Evolutionary conservation across 768 basidiomycete species (phyloP).

Genomic region (Myochromella boudieri): DNA sequence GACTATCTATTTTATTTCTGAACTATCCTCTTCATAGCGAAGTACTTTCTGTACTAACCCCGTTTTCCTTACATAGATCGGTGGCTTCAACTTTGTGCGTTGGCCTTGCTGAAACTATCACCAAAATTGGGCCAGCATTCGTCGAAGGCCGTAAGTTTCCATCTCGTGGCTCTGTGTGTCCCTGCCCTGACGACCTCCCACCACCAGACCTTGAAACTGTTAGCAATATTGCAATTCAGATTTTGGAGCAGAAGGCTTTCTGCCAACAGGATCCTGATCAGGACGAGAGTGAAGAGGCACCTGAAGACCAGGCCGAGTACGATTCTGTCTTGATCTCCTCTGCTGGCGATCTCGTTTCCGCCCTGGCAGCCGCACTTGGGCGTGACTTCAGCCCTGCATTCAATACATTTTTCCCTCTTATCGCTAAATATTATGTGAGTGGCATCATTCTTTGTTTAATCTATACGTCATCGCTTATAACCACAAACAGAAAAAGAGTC

Average conservation of each 20-base stretch:
- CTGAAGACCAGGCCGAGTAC: conserved; percentile 91
- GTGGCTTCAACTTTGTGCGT: conserved; percentile 89
- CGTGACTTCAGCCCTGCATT: conserved; percentile 82
- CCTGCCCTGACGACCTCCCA: conserved; percentile 8
- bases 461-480: not conserved
- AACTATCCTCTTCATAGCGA: conserved; percentile 20
- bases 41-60: conserved; percentile 18
- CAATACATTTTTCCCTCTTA: conserved; percentile 82
- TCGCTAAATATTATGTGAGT: conserved; percentile 90
- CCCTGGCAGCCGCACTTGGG: conserved; percentile 85
- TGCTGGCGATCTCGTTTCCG: conserved; percentile 90
- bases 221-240: conserved; percentile 77
- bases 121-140: conserved; percentile 87
- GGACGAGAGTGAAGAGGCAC: conserved; percentile 82
- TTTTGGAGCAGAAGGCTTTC: conserved; percentile 91
- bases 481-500: conserved; percentile 69
- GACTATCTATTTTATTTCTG: conserved; percentile 45
- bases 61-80: conserved; percentile 48
- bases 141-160: conserved; percentile 67
- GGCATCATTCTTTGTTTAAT: not conserved
- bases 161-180: not conserved
- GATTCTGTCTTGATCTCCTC: conserved; percentile 94
- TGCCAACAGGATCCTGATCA: conserved; percentile 97
- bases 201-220: conserved; percentile 68
- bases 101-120: conserved; percentile 88